Conservation (phyloP, 2,329 filamentous ascomycete species). For the Lecanicillium sp. region DNA sequence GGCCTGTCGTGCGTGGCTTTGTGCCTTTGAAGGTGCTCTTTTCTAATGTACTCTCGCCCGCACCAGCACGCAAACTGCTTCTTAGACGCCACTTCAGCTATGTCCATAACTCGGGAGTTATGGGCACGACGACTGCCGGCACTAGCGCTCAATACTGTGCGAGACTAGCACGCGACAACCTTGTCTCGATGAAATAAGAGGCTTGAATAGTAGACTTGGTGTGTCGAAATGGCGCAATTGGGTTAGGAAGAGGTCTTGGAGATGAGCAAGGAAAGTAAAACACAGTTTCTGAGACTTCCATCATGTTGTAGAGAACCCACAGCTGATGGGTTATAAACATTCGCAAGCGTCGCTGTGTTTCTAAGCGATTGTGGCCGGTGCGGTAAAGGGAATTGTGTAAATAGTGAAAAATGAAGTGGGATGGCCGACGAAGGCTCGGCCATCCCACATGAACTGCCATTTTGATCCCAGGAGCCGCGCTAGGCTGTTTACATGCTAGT, state of each 20-base stretch:
- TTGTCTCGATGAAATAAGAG: too few relatives aligned
- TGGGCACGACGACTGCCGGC: too few relatives aligned
- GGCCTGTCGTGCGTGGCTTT: slow-evolving; percentile 33
- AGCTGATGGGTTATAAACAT: slow-evolving; percentile 1
- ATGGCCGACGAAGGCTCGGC: slow-evolving; percentile 4
- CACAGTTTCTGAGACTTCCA: background rate
- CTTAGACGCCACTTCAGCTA: background rate
- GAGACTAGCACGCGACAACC: too few relatives aligned
- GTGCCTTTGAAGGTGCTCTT: slow-evolving; percentile 34
- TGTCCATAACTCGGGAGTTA: background rate
- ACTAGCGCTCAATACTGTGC: too few relatives aligned
- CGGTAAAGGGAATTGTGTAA: slow-evolving; percentile 4
- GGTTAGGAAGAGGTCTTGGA: too few relatives aligned
- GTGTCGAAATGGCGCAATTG: too few relatives aligned
- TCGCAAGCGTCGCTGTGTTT: slow-evolving; percentile 8
- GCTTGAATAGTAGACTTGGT: too few relatives aligned
- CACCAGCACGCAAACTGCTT: slow-evolving; percentile 27
- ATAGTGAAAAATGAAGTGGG: background rate
- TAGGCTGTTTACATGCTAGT: background rate
- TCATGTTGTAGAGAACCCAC: slow-evolving; percentile 2
- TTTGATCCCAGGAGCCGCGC: background rate
- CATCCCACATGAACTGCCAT: slow-evolving; percentile 10
- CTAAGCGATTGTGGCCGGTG: slow-evolving; percentile 10
- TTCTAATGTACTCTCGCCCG: slow-evolving; percentile 34
- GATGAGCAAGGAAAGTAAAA: too few relatives aligned